A percentile compares a stretch with the other conserved stretches of the same genome.
Evolutionary conservation across 2,329 filamentous ascomycete species (phyloP).

Genomic region (Xylaria sp.): DNA sequence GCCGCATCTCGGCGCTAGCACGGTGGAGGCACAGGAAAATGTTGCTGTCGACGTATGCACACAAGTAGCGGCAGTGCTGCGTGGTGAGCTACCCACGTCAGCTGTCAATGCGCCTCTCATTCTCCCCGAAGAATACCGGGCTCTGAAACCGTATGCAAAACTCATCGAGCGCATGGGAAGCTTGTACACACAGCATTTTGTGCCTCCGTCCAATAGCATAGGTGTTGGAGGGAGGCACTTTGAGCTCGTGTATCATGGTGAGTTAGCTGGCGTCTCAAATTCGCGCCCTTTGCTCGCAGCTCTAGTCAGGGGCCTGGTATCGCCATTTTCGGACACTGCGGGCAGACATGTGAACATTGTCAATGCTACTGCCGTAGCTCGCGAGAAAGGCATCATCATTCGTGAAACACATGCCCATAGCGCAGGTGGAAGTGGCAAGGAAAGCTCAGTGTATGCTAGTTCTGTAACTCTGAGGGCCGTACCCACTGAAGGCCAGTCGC

Average conservation of each 20-base stretch:
- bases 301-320: constrained; percentile 76
- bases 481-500: constrained; percentile 21
- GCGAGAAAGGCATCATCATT: constrained; percentile 77
- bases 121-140: constrained; percentile 78
- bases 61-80: constrained; percentile 76
- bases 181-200: constrained; percentile 79
- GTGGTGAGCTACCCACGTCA: constrained; percentile 73
- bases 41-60: constrained; percentile 83
- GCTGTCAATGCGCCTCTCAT: constrained; percentile 85
- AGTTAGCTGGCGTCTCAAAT: constrained; percentile 72
- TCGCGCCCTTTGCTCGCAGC: constrained; percentile 81
- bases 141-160: constrained; percentile 74
- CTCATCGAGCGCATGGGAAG: constrained; percentile 81
- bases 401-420: constrained; percentile 70
- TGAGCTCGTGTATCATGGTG: constrained; percentile 78
- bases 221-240: constrained; percentile 68
- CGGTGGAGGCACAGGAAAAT: constrained; percentile 83
- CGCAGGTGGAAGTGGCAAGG: constrained; percentile 48
- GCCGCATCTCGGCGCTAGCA: constrained; percentile 80
- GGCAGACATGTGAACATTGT: constrained; percentile 80
- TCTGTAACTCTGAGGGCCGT: constrained; percentile 71
- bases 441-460: constrained; percentile 69
- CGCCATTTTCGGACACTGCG: constrained; percentile 69
- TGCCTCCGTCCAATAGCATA: constrained; percentile 22
- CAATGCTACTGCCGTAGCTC: constrained; percentile 76